A percentile compares a stretch with the other conserved stretches of the same genome.
Evolutionary conservation across 345 rosid genomes (phyloP).

Genomic region (Camelina laxa): DNA sequence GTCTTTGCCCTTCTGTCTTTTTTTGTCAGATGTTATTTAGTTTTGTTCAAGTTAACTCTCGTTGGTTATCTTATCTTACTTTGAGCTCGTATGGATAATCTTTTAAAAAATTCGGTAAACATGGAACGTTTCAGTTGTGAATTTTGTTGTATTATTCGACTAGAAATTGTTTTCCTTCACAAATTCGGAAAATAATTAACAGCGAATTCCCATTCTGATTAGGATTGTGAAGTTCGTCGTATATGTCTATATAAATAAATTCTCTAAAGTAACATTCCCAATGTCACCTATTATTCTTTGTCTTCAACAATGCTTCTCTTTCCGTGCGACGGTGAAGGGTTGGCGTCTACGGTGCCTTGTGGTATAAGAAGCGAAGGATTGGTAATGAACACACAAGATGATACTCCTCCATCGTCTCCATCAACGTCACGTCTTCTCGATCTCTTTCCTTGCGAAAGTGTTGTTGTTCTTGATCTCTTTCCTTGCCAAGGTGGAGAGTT

Average conservation of each 20-base stretch:
- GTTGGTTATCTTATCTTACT: not conserved
- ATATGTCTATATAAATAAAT: not conserved
- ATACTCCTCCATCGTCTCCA: not conserved
- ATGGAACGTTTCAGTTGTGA: not conserved
- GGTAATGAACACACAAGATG: not conserved
- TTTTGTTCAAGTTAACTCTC: slow-evolving; percentile 29
- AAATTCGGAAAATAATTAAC: not conserved
- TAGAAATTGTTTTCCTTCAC: not conserved
- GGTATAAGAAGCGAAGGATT: not conserved
- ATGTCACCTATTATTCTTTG: not conserved
- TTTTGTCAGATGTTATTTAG: slow-evolving; percentile 35
- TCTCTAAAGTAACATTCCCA: not conserved
- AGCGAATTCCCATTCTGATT: not conserved
- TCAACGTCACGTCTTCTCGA: not conserved
- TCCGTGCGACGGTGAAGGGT: not conserved
- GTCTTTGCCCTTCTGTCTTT: not conserved
- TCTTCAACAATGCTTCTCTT: not conserved
- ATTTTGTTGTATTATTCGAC: not conserved
- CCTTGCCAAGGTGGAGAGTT: not conserved
- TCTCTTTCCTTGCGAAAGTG: no score
- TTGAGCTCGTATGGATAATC: not conserved
- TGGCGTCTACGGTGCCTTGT: not conserved
- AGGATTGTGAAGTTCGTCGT: not conserved
- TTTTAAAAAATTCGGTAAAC: not conserved
- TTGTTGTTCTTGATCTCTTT: not conserved